Evolutionary conservation across 2,329 filamentous ascomycete species (phyloP).

Genomic region (Apiospora sp.): DNA sequence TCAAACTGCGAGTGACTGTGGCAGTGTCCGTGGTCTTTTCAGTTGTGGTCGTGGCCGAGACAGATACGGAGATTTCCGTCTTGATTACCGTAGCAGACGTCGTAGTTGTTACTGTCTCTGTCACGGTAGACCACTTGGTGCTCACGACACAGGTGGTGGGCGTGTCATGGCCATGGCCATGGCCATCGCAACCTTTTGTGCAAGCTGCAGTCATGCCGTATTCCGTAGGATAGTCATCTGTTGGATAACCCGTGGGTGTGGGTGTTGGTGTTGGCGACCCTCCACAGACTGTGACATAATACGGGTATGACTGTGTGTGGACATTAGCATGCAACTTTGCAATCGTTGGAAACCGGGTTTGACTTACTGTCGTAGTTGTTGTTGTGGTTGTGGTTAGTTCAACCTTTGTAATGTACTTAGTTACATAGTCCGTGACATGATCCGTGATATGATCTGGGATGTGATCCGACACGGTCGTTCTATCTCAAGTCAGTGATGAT

Average conservation of each 20-base stretch:
- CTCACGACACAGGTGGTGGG: constrained; percentile 19
- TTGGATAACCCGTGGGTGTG: constrained; percentile 15
- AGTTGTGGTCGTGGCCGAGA: constrained; percentile 9
- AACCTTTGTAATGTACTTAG: too few species aligned
- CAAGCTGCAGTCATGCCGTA: constrained; percentile 19
- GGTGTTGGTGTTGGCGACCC: constrained; percentile 1
- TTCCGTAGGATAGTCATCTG: constrained; percentile 11
- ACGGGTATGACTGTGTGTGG: constrained; percentile 26
- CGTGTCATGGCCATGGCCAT: not conserved
- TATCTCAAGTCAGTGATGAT: too few species aligned
- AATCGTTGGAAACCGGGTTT: too few species aligned
- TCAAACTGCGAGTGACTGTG: not conserved
- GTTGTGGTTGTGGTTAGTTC: too few species aligned
- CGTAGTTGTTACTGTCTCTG: constrained; percentile 24
- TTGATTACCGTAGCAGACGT: not conserved
- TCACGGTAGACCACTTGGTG: constrained; percentile 22
- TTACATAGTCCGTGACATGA: too few species aligned
- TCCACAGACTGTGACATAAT: constrained; percentile 22
- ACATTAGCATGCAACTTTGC: not conserved
- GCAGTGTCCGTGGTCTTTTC: not conserved
- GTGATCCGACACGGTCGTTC: too few species aligned
- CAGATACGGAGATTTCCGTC: constrained; percentile 15
- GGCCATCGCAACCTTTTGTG: not conserved
- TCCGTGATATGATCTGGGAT: too few species aligned
- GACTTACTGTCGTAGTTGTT: not conserved